Evolutionary conservation across 495 filamentous ascomycete genomes (phyloP).

Genomic region (Penicillium canariense): DNA sequence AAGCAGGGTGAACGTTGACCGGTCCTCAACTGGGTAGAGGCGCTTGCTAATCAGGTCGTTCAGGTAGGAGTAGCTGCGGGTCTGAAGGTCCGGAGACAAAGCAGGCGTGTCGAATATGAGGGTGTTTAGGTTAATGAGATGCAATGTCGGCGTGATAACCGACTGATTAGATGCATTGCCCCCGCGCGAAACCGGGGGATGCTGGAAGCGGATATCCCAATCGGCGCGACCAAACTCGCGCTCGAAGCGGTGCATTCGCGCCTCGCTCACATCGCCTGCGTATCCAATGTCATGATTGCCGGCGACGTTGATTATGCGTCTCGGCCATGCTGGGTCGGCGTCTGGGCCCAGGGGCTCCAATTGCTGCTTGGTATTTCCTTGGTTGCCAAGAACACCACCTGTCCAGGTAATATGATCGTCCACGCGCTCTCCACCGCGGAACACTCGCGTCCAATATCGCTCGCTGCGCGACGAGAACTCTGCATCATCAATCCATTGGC

Average conservation of each 20-base stretch:
- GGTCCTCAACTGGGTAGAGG: slow-evolving; percentile 62
- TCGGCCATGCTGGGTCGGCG: slow-evolving; percentile 59
- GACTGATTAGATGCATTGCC: slow-evolving; percentile 7
- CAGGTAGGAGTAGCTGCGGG: slow-evolving; percentile 72
- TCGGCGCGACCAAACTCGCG: slow-evolving; percentile 78
- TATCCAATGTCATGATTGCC: slow-evolving; percentile 98
- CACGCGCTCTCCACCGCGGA: slow-evolving; percentile 64
- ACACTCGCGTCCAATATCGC: slow-evolving; percentile 82
- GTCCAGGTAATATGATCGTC: slow-evolving; percentile 54
- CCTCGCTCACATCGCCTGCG: slow-evolving; percentile 76
- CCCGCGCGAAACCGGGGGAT: slow-evolving; percentile 33
- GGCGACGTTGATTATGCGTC: slow-evolving; percentile 78
- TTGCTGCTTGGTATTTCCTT: slow-evolving; percentile 36
- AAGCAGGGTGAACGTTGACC: slow-evolving; percentile 70
- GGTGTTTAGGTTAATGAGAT: slow-evolving; percentile 82
- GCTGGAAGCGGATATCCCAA: slow-evolving; percentile 76
- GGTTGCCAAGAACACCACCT: slow-evolving; percentile 19
- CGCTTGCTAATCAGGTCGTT: slow-evolving; percentile 63
- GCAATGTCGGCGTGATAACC: slow-evolving; percentile 50
- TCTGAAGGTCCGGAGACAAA: slow-evolving; percentile 58
- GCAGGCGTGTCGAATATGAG: slow-evolving; percentile 90
- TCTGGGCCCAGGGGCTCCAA: slow-evolving; percentile 51
- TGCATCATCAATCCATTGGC: slow-evolving; percentile 85
- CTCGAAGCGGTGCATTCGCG: slow-evolving; percentile 76
- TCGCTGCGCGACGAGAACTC: slow-evolving; percentile 72